Evolutionary conservation across 2,329 filamentous ascomycete genomes (phyloP).

Genomic region (Ophiostoma himal-ulmi): DNA sequence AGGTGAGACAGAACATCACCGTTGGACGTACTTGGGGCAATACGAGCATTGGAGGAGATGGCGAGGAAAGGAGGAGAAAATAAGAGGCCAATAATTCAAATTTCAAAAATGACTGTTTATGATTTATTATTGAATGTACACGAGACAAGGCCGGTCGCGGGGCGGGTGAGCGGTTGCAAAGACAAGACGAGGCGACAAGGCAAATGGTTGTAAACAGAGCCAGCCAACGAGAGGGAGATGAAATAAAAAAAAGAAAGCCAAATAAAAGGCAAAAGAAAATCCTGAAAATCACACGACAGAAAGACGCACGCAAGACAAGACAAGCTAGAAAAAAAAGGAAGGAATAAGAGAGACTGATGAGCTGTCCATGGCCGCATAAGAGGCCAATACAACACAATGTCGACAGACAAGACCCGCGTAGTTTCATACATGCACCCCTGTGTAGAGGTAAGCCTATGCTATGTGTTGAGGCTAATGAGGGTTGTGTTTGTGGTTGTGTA

Average conservation of each 20-base stretch:
- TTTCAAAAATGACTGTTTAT: too few relatives aligned
- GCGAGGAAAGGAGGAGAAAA: background rate
- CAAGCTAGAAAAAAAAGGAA: background rate
- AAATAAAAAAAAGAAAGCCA: background rate
- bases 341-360: slow-evolving; percentile 12
- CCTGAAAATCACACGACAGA: background rate
- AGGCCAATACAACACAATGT: slow-evolving; percentile 2
- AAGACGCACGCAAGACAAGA: background rate
- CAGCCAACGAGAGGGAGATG: too few relatives aligned
- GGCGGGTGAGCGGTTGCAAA: background rate
- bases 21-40: background rate
- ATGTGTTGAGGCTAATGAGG: too few relatives aligned
- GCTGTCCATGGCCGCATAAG: slow-evolving; percentile 14
- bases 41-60: background rate
- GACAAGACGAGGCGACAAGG: background rate
- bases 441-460: background rate
- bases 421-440: background rate
- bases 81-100: too few relatives aligned
- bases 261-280: background rate
- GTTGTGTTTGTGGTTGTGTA: background rate
- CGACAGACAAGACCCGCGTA: background rate
- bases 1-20: slow-evolving; percentile 11
- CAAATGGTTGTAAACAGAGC: background rate
- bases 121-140: background rate
- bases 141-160: background rate